These are phyloP conservation scores for Cladophialophora immunda DNA, from an alignment of 2,329 filamentous ascomycete genomes.

Conservation along the genomic window DNA sequence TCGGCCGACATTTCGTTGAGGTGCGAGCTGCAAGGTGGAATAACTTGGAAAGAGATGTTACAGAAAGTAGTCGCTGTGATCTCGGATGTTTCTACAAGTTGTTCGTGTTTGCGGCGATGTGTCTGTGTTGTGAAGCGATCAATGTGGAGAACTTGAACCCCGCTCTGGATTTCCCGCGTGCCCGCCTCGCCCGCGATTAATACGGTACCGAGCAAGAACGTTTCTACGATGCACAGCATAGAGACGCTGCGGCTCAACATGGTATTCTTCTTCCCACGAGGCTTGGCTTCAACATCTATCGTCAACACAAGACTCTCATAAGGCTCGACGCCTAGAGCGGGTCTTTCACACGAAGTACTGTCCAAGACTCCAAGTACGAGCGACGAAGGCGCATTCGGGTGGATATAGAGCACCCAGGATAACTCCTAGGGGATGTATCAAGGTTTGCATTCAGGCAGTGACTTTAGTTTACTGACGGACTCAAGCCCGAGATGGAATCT, in stretches of 20 bases:
- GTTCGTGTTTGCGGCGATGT: neutral
- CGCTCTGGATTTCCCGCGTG: neutral
- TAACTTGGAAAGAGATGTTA: neutral
- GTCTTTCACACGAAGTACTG: neutral
- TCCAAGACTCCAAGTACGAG: neutral
- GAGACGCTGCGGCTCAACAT: too few relatives aligned
- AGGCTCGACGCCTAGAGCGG: neutral
- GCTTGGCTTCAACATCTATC: neutral
- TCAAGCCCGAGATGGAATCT: too few relatives aligned
- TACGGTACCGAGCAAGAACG: too few relatives aligned
- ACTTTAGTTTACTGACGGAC: too few relatives aligned
- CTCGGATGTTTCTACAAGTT: neutral
- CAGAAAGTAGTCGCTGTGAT: neutral
- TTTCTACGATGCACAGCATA: too few relatives aligned
- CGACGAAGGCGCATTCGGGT: neutral
- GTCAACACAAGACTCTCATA: neutral
- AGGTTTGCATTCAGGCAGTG: neutral
- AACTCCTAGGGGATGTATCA: neutral
- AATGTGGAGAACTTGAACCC: neutral
- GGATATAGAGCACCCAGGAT: neutral
- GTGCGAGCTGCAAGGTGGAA: neutral
- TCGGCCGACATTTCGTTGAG: slow-evolving; percentile 57
- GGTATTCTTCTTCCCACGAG: neutral
- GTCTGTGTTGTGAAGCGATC: neutral
- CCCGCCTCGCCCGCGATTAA: neutral